Conservation (phyloP, 225 moss, liverwort and hornwort species). For the Physcomitrium patens region DNA sequence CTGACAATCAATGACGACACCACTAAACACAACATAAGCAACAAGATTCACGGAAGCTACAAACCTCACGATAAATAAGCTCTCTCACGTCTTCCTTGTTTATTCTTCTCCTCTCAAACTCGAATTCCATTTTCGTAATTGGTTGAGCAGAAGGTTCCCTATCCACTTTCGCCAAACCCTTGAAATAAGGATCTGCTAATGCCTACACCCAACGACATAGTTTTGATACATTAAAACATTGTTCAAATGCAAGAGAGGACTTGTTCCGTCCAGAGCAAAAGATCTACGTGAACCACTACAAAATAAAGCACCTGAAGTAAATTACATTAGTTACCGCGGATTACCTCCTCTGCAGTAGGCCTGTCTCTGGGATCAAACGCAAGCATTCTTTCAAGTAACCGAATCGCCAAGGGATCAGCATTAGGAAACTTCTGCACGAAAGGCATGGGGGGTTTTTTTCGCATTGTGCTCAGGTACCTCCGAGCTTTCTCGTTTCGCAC, state of each 20-base stretch:
- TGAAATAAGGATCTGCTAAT: slow-evolving; percentile 97
- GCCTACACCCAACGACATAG: slow-evolving; percentile 58
- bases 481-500: slow-evolving; percentile 98
- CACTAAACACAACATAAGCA: slow-evolving; percentile 4
- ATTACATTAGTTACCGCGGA: background rate
- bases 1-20: background rate
- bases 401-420: slow-evolving; percentile 91
- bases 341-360: slow-evolving; percentile 97
- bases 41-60: slow-evolving; percentile 32
- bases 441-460: slow-evolving; percentile 84
- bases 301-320: background rate
- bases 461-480: slow-evolving; percentile 95
- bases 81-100: slow-evolving; percentile 99
- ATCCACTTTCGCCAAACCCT: slow-evolving; percentile 99
- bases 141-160: slow-evolving; percentile 97
- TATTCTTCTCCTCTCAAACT: slow-evolving; percentile 96
- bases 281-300: background rate
- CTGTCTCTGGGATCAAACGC: slow-evolving; percentile 95
- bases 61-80: slow-evolving; percentile 97
- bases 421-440: slow-evolving; percentile 89
- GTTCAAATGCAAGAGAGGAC: background rate
- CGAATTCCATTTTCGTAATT: slow-evolving; percentile 99
- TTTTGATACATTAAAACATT: background rate
- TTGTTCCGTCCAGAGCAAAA: background rate
- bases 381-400: slow-evolving; percentile 95